Base-by-base conservation (phyloP, 177 flowering plant species). In the Vitis hybrid region DNA sequence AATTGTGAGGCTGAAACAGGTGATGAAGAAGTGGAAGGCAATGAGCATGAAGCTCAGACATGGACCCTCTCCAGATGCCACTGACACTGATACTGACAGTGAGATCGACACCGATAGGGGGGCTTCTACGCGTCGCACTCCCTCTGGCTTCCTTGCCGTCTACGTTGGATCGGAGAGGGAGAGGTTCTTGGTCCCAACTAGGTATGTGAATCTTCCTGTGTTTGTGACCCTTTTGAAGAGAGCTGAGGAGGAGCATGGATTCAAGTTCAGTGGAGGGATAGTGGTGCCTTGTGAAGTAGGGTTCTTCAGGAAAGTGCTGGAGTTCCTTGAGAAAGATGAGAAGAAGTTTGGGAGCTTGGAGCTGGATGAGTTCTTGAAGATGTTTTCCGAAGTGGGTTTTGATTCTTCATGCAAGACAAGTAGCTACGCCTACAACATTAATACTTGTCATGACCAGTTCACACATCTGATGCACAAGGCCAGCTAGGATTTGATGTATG, bases 181-280 rank as follows among this genome's bases (percentile, higher is more conserved):
- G 50, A 50, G 84, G 52, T 82, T 77, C 72, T 73, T 82, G 61
- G 76, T 82, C 33, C 84, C 82, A 3, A 77, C 80, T 2, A 65
- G 78, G 38, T 82, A 65, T 64, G 62, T 82, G 62, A 75, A 68
- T 17, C 67, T 76, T 11, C 80, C 79, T 0, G 73, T 79, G 5
- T 81, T 81, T 55, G 56, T 51, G 2, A 18, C 69, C 1, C 75
- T 81, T 22, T 76, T 81, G 6, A 52, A 72, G 10, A 55, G 71
- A 65, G 76, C 79, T 1, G 84, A 73, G 54, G 82, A 79, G 51
- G 82, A 82, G 66, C 76, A 79, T 60, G 82, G 80, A 15, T 82
- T 72, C 59, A 78, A 68, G 57, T 54, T 17, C 60, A 33, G 38
- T n/a, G 81, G 82, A 49, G 80, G 78, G 28, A 74, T 82, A 13